phyloP scores from a whole-genome alignment of 2,329 filamentous ascomycete species.

The Hortaea werneckii region DNA sequence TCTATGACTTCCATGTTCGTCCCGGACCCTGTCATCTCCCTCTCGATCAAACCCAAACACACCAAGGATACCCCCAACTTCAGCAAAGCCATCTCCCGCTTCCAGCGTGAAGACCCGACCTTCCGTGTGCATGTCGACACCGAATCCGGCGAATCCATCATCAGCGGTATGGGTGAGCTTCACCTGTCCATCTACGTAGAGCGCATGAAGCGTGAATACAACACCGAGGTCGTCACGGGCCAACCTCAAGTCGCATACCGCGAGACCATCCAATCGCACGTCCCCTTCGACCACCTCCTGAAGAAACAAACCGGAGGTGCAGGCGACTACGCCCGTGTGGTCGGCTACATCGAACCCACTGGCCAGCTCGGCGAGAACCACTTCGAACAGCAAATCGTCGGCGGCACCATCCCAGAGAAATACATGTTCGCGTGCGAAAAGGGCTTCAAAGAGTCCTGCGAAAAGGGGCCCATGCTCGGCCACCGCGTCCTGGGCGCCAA shows the following conservation, averaged over 20 bases:
- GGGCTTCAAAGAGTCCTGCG: slow-evolving; percentile 74
- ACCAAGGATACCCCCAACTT: slow-evolving; percentile 88
- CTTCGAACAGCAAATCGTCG: slow-evolving; percentile 80
- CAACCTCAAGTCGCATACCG: slow-evolving; percentile 95
- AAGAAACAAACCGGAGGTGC: slow-evolving; percentile 94
- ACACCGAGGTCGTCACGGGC: slow-evolving; percentile 89
- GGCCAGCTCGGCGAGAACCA: slow-evolving; percentile 61
- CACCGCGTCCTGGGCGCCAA: slow-evolving; percentile 81
- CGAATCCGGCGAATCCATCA: slow-evolving; percentile 93
- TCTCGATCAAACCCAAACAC: slow-evolving; percentile 93
- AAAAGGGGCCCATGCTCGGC: slow-evolving; percentile 81
- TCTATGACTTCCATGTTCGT: slow-evolving; percentile 98
- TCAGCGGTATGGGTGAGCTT: slow-evolving; percentile 95
- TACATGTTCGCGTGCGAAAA: slow-evolving; percentile 91
- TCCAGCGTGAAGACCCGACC: slow-evolving; percentile 95
- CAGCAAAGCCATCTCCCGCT: slow-evolving; percentile 96
- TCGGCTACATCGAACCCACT: slow-evolving; percentile 83
- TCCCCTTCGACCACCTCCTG: slow-evolving; percentile 84
- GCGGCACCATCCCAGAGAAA: slow-evolving; percentile 89
- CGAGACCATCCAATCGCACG: slow-evolving; percentile 72
- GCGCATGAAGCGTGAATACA: slow-evolving; percentile 92
- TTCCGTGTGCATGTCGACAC: slow-evolving; percentile 89
- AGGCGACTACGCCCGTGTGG: slow-evolving; percentile 88
- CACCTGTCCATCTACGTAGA: slow-evolving; percentile 97
- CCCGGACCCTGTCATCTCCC: slow-evolving; percentile 92